Base-by-base conservation (phyloP, 352 stramenopile genomes). In the Peronospora destructor region DNA sequence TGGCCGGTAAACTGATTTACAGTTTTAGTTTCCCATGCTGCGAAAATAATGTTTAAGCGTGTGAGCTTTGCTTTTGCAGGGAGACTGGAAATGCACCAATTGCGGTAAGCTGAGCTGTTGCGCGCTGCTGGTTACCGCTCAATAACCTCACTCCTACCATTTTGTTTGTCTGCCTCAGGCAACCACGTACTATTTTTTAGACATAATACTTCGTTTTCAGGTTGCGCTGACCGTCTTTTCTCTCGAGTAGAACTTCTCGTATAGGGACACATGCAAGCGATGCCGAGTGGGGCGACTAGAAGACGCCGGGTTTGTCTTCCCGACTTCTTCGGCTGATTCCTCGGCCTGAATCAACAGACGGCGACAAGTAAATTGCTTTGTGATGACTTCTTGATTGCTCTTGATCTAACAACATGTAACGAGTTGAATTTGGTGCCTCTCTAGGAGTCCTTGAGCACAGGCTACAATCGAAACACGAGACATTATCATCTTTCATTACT, bases 71-170 rank as follows among this genome's bases (percentile, higher is more conserved):
- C 19, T 50, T 26, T 44, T 26, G 28, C 57, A 88, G 77, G 77
- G 77, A 16, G 77, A 88, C 54, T 88, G 77, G 77, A 88, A 86
- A 39, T 88, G 77, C 64, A 78, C 50, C 25, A 85, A 73, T 21
- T 88, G 77, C 58, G 77, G 77, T 86, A 61, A 53, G 57, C 14
- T 38, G 10, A 34, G 10, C 14, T 53, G 21, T 16, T 34, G 5
- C 16, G 16, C n/a, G 12, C 33, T 40, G 16, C 7, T 13, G 55
- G 28, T 23, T 4, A 9, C 17, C 11, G 30, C 14, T 41, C 29
- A 14, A 28, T 13, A 11, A 37, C 23, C 29, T 53, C 34, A 58
- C 46, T 59, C 41, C 62, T 35, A 7, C 32, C 25, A 11, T 26
- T 39, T 13, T 39, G 10, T 49, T 8, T 46, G 1, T 10, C 10